Evolutionary conservation across 2,329 filamentous ascomycete genomes (phyloP).

Genomic region (Pestalotiopsis sp.): DNA sequence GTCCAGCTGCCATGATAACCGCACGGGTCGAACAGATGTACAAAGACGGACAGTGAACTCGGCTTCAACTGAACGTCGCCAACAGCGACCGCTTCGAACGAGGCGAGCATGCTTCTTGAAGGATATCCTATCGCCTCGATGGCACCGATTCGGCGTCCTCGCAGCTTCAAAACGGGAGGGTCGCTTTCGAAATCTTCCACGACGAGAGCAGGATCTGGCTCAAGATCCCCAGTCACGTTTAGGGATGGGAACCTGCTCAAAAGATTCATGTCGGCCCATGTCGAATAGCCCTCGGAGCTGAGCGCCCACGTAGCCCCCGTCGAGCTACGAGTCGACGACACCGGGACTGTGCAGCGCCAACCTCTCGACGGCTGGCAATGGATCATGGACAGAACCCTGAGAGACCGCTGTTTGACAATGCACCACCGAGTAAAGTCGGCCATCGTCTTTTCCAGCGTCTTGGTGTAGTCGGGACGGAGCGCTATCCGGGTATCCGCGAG

Average conservation of each 20-base stretch:
- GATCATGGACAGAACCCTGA: neutral
- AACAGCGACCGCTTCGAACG: neutral
- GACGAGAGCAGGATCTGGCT: neutral
- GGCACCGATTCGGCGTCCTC: neutral
- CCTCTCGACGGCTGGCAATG: neutral
- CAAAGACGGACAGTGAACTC: neutral
- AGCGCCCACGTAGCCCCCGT: neutral
- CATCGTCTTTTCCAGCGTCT: neutral
- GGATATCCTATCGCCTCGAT: neutral
- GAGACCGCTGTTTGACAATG: neutral
- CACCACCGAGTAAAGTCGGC: neutral
- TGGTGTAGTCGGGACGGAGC: neutral
- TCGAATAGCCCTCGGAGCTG: neutral
- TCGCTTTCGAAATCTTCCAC: neutral
- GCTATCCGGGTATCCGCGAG: neutral
- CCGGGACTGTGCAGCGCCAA: neutral
- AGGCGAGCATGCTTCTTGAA: neutral
- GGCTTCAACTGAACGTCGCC: neutral
- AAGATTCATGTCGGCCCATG: neutral
- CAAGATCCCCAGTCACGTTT: neutral
- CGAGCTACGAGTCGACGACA: neutral
- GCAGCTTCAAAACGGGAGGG: neutral
- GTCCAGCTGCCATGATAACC: neutral
- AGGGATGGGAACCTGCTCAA: neutral
- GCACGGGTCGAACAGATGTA: neutral